Conservation (phyloP, 345 rosid species). For the Iberis pinnata region DNA sequence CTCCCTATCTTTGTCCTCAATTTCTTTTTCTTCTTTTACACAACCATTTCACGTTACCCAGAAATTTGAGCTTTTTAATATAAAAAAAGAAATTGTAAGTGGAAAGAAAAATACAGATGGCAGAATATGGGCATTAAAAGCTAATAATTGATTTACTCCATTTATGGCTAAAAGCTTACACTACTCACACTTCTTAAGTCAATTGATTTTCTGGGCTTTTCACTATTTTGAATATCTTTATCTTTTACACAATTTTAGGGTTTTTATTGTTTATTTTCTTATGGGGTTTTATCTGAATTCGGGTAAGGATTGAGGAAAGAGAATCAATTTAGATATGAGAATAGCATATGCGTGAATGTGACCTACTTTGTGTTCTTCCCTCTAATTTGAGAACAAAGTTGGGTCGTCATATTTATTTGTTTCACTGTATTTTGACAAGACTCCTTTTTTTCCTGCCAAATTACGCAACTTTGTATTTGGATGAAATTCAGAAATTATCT, state of each 20-base stretch:
- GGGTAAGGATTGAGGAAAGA: conserved; percentile 36
- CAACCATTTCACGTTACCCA: no score
- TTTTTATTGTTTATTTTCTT: conserved; percentile 6
- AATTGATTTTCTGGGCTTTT: conserved; percentile 18
- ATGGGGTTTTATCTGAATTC: conserved; percentile 26
- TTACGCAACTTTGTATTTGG: no score
- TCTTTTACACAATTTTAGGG: conserved; percentile 1
- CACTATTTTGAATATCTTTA: neutral
- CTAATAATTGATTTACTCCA: conserved; percentile 33
- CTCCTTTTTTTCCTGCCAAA: conserved; percentile 14
- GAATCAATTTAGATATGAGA: conserved; percentile 15
- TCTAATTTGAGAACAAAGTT: conserved; percentile 26
- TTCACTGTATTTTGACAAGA: conserved; percentile 15
- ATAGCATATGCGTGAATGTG: conserved; percentile 53
- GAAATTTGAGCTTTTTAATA: no score
- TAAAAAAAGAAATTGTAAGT: neutral
- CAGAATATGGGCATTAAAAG: conserved; percentile 8
- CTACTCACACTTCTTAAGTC: conserved; percentile 24
- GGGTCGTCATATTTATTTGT: conserved; percentile 28
- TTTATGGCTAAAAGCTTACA: conserved; percentile 30
- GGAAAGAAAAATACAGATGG: conserved; percentile 12
- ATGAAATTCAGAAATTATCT: conserved; percentile 12
- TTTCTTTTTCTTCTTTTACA: neutral
- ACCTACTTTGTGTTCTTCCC: conserved; percentile 33
- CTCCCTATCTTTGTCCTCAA: conserved; percentile 1